A percentile compares a stretch with the other conserved stretches of the same genome.
Conservation (phyloP, 2,329 filamentous ascomycete species). For the Phoma sp. region DNA sequence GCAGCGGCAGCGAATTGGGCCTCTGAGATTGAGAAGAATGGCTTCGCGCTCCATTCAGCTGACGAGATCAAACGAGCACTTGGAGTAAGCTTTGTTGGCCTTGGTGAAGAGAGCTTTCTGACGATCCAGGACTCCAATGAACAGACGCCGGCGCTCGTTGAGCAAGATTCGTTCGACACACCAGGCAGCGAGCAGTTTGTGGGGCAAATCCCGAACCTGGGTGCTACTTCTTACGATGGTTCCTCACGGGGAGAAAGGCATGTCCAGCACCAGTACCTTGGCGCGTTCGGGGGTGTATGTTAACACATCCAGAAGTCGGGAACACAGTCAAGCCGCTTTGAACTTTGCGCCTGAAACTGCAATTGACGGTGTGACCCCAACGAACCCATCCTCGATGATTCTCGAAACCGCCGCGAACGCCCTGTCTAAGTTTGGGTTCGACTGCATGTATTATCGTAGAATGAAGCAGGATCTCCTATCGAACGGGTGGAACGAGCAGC, state of each 20-base stretch:
- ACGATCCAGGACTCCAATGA: constrained; percentile 33
- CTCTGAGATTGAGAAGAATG: constrained; percentile 46
- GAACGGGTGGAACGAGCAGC: constrained; percentile 40
- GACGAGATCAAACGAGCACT: constrained; percentile 48
- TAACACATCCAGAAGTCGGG: constrained; percentile 36
- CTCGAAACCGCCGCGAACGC: constrained; percentile 27
- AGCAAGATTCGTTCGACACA: constrained; percentile 36
- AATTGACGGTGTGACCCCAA: constrained; percentile 27
- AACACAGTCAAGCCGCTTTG: constrained; percentile 41
- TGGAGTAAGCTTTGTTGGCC: constrained; percentile 27
- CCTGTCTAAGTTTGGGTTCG: constrained; percentile 42
- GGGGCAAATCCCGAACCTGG: constrained; percentile 29
- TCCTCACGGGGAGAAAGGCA: constrained; percentile 45
- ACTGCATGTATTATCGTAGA: constrained; percentile 42
- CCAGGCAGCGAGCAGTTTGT: constrained; percentile 35
- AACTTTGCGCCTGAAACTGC: constrained; percentile 30
- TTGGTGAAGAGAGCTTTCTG: constrained; percentile 8
- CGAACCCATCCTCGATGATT: constrained; percentile 25
- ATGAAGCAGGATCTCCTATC: constrained; percentile 41
- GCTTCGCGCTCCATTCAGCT: constrained; percentile 46
- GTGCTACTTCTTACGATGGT: constrained; percentile 40
- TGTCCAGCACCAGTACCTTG: constrained; percentile 11
- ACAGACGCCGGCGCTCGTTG: constrained; percentile 25
- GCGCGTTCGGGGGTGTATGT: constrained; percentile 10
- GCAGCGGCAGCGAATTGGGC: constrained; percentile 45